phyloP scores from a whole-genome alignment of 2,329 filamentous ascomycete genomes.

The Pyrenophora tritici-repentis region DNA sequence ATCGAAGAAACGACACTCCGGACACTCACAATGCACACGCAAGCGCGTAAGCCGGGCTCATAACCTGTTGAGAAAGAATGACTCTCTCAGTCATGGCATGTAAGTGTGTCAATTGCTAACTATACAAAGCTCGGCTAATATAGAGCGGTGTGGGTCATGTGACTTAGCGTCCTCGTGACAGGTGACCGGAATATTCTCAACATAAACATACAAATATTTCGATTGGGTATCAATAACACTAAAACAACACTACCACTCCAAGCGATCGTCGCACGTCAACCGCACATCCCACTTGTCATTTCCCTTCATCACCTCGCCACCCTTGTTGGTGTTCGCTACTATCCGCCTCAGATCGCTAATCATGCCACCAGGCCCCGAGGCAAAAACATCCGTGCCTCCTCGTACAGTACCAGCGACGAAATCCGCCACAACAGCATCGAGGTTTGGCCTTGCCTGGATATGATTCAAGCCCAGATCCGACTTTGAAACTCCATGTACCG shows the following conservation, averaged over 20 bases:
- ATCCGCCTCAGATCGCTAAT: constrained; percentile 42
- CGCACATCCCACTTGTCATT: constrained; percentile 38
- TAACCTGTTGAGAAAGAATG: no score
- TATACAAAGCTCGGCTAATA: no score
- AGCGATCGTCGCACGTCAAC: constrained; percentile 40
- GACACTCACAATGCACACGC: no score
- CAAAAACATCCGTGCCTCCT: constrained; percentile 39
- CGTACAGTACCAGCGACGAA: constrained; percentile 31
- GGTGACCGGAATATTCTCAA: no score
- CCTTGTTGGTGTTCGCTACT: constrained; percentile 38
- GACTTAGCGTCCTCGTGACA: no score
- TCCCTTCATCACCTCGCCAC: constrained; percentile 41
- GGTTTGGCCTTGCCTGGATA: constrained; percentile 29
- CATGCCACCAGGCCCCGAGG: constrained; percentile 39
- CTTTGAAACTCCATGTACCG: constrained; percentile 37
- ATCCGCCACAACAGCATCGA: constrained; percentile 25
- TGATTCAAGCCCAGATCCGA: constrained; percentile 34
- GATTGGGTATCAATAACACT: constrained; percentile 27
- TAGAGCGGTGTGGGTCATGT: no score
- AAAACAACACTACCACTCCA: constrained; percentile 35
- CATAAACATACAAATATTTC: neutral
- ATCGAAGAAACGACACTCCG: no score
- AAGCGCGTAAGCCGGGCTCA: no score
- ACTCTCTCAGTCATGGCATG: no score
- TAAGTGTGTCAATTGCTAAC: no score